Evolutionary conservation across 345 rosid genomes (phyloP), one percentile per base, ranked within the genome.

Genomic region (Carallia brachiata): DNA sequence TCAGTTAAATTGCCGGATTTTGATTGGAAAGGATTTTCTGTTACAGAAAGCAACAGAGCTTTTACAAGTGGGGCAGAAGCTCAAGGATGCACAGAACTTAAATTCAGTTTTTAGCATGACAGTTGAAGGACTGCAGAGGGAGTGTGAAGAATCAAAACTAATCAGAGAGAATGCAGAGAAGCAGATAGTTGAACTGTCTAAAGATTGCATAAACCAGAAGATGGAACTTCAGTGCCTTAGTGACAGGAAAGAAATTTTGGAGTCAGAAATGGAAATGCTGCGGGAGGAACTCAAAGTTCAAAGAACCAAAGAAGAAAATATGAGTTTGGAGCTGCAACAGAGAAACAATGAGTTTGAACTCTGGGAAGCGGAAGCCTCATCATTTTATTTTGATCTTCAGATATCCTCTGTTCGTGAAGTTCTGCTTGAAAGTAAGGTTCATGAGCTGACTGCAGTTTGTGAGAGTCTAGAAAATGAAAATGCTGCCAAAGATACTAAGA

Each of bases 351-450:
- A 91, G 73, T 82, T 85, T 77, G 97, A 84, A 76, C 73, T 87
- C n/a, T 91, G 96, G 96, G 97, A 94, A 63, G 83, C 90, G 55
- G 96, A 91, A 75, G 98, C 97, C 64, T 78, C 97, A 50, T 82
- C 96, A 6, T 91, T 94, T 79, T 94, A 83, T 82, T 91, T 91
- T 67, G 93, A 94, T 76, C 82, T 94, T 72, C 98, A 94, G 56
- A 72, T 83, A 53, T 90, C 97, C 61, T 75, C 88, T 4, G 65
- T 88, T 63, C 86, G 80, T 31, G 96, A 91, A 83, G 81, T 89
- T 77, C 82, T 91, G 15, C 95, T 94, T 52, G 73, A 77, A 52
- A 68, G 73, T 61, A 77, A 68, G 65, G 80, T 77, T 77, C 70
- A 68, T 58, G 80, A 77, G 66, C 77, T 77, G 70, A 67, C 77